phyloP scores from a whole-genome alignment of 805 yeast genomes.

The Nakazawaea pomicola region DNA sequence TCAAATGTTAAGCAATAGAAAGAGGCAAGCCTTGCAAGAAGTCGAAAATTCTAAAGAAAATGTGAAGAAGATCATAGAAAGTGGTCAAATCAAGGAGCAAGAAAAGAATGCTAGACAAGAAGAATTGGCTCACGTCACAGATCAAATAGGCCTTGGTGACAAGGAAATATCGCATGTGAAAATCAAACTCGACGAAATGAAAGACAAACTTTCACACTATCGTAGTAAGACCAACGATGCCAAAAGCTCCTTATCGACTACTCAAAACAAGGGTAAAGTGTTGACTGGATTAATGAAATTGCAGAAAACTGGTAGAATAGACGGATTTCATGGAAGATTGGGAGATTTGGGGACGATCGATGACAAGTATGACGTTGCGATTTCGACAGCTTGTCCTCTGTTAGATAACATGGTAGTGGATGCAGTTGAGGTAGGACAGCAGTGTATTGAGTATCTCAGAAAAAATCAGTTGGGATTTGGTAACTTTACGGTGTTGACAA shows the following conservation, averaged over 20 bases:
- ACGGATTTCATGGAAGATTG: conserved; percentile 83
- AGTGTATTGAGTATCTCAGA: conserved; percentile 73
- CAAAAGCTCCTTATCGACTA: conserved; percentile 45
- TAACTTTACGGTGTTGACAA: conserved; percentile 74
- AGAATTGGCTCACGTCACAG: conserved; percentile 42
- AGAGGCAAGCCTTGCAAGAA: conserved; percentile 37
- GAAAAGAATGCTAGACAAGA: conserved; percentile 39
- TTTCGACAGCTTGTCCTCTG: conserved; percentile 91
- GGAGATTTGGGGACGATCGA: conserved; percentile 94
- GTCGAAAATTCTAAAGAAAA: conserved; percentile 38
- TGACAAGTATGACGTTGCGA: conserved; percentile 83
- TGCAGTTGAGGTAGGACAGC: conserved; percentile 53
- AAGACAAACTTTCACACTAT: conserved; percentile 42
- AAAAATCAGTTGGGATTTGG: conserved; percentile 85
- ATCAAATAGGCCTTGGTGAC: conserved; percentile 56
- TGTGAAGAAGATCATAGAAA: conserved; percentile 39
- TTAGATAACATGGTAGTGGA: conserved; percentile 93
- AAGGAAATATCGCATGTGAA: conserved; percentile 49
- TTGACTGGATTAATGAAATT: conserved; percentile 62
- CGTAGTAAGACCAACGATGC: conserved; percentile 70
- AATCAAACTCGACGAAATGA: conserved; percentile 46
- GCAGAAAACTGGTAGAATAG: conserved; percentile 74
- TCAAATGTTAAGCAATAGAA: conserved; percentile 49
- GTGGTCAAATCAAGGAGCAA: conserved; percentile 45
- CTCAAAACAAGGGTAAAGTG: conserved; percentile 70